Conservation (phyloP, 208 protist genomes). For the Trypanosoma melophagium region DNA sequence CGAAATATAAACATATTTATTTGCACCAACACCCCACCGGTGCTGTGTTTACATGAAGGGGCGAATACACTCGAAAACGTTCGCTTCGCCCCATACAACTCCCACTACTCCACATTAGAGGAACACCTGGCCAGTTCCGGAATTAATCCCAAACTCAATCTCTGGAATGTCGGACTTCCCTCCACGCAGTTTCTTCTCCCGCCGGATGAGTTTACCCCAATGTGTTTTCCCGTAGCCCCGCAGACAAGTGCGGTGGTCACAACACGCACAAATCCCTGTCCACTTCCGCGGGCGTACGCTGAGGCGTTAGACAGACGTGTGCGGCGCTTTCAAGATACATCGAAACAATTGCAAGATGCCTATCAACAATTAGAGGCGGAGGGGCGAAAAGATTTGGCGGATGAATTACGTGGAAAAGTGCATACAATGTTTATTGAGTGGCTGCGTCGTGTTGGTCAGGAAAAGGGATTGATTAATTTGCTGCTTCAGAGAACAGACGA, state of each 20-base stretch:
- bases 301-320: slow-evolving; percentile 65
- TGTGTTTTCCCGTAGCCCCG: slow-evolving; percentile 73
- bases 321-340: slow-evolving; percentile 74
- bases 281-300: slow-evolving; percentile 67
- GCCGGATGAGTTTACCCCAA: slow-evolving; percentile 77
- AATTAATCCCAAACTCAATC: slow-evolving; percentile 83
- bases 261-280: slow-evolving; percentile 85
- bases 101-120: slow-evolving; percentile 84
- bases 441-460: slow-evolving; percentile 80
- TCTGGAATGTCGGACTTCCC: slow-evolving; percentile 85
- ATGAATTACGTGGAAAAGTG: slow-evolving; percentile 64
- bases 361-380: slow-evolving; percentile 61
- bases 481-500: slow-evolving; percentile 35
- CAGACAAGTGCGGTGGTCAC: slow-evolving; percentile 41
- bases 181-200: slow-evolving; percentile 63
- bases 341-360: slow-evolving; percentile 61
- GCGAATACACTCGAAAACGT: slow-evolving; percentile 39
- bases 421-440: slow-evolving; percentile 85
- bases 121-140: slow-evolving; percentile 79
- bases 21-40: slow-evolving; percentile 87
- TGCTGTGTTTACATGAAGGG: slow-evolving; percentile 38
- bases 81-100: slow-evolving; percentile 89
- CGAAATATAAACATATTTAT: slow-evolving; percentile 72
- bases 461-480: slow-evolving; percentile 63
- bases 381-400: slow-evolving; percentile 71